phyloP scores from a whole-genome alignment of 306 rosid genomes.

The Sophora flavescens region DNA sequence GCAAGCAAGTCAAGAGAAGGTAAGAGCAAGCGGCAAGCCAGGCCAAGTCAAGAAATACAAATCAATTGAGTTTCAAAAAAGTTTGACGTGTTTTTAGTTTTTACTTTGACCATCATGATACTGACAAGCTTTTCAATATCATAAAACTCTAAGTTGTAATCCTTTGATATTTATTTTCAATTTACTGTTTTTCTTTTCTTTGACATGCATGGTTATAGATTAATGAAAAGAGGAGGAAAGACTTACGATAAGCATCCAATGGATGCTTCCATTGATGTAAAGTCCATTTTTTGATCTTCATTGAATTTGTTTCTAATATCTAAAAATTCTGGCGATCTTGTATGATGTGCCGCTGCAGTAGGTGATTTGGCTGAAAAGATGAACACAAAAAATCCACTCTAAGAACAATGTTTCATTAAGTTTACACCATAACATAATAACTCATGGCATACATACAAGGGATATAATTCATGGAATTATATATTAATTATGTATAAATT shows the following conservation, averaged over 20 bases:
- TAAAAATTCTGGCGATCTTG: conserved; percentile 29
- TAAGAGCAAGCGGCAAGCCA: too few relatives aligned
- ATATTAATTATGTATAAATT: too few relatives aligned
- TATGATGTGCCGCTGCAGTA: conserved; percentile 43
- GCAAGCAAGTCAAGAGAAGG: too few relatives aligned
- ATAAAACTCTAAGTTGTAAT: too few relatives aligned
- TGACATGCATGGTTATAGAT: too few relatives aligned
- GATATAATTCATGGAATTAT: not conserved
- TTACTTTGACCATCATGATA: too few relatives aligned
- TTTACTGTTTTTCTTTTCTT: too few relatives aligned
- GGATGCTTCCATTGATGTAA: conserved; percentile 60
- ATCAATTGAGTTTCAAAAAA: too few relatives aligned
- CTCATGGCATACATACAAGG: not conserved
- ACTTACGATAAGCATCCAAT: conserved; percentile 59
- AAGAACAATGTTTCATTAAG: conserved; percentile 3
- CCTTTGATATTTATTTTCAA: too few relatives aligned
- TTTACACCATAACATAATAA: not conserved
- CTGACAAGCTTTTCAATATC: too few relatives aligned
- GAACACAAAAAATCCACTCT: not conserved
- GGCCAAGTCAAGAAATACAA: too few relatives aligned
- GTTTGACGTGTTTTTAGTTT: too few relatives aligned
- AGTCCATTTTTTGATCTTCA: conserved; percentile 51
- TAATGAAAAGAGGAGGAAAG: not conserved
- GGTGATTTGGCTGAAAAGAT: conserved; percentile 6
- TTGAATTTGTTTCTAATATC: conserved; percentile 43